Percentiles rank a stretch among this genome's conserved stretches.
These are phyloP conservation scores for Vigna unguiculata DNA, from an alignment of 306 rosid genomes.

Conservation along the genomic window DNA sequence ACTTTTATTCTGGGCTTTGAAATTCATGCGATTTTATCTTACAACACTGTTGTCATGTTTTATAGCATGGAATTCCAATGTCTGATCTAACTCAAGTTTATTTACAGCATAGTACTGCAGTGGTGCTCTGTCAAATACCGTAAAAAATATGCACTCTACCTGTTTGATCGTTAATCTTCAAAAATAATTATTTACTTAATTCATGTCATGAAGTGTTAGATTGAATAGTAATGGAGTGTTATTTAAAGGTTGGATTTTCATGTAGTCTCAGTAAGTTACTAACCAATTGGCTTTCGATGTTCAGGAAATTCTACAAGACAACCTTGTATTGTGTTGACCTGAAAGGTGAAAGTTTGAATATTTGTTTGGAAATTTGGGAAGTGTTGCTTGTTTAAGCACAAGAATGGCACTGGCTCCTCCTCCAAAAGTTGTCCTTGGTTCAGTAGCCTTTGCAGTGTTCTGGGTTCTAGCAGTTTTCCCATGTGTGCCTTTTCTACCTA, in stretches of 20 bases:
- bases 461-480: conserved; percentile 95
- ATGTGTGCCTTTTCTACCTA: conserved; percentile 80
- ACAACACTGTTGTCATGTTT: not conserved
- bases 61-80: not conserved
- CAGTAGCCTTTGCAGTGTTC: conserved; percentile 73
- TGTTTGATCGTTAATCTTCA: not conserved
- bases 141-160: not conserved
- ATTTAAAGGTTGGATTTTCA: not conserved
- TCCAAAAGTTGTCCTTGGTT: conserved; percentile 74
- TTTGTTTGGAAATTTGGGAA: conserved; percentile 2
- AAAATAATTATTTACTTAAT: not conserved
- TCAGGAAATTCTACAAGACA: conserved; percentile 11
- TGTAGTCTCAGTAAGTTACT: not conserved
- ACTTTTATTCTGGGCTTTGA: not conserved
- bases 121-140: not conserved
- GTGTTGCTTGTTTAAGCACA: conserved; percentile 32
- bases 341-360: not conserved
- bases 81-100: not conserved
- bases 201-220: not conserved
- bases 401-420: conserved; percentile 71
- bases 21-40: not conserved
- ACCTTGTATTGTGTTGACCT: not conserved
- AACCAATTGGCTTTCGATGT: conserved; percentile 3
- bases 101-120: not conserved
- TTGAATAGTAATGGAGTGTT: not conserved